These are phyloP conservation scores for Trypanosoma avium DNA, from an alignment of 208 protist genomes.

Conservation along the genomic window DNA sequence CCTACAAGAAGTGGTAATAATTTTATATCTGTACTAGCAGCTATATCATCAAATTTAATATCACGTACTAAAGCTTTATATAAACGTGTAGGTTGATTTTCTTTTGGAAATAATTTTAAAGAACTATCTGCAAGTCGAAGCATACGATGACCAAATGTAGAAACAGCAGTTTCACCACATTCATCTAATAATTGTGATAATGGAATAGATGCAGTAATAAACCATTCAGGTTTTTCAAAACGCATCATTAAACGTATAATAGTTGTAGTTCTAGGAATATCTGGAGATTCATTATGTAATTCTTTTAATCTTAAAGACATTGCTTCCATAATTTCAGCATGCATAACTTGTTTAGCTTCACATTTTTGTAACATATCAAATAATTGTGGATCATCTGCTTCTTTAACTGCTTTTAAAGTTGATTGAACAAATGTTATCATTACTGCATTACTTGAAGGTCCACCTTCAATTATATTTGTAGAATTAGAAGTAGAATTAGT, in stretches of 20 bases:
- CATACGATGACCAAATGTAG: conserved; percentile 25
- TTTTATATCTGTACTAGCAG: conserved; percentile 41
- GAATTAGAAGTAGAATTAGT: too few species aligned
- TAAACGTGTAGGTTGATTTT: conserved; percentile 36
- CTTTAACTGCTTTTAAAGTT: conserved; percentile 30
- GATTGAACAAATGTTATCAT: conserved; percentile 48
- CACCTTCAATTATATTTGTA: neutral
- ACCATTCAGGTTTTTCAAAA: conserved; percentile 33
- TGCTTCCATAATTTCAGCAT: conserved; percentile 53
- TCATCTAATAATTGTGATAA: conserved; percentile 22
- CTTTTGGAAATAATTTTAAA: conserved; percentile 39
- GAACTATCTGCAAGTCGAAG: conserved; percentile 37
- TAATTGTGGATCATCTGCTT: conserved; percentile 46
- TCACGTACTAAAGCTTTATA: conserved; percentile 46
- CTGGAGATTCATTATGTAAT: conserved; percentile 33
- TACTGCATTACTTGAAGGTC: conserved; percentile 23
- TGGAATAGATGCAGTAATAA: conserved; percentile 17
- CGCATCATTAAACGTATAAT: conserved; percentile 32
- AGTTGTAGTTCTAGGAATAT: conserved; percentile 20
- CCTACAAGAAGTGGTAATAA: conserved; percentile 41
- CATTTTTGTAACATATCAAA: conserved; percentile 67
- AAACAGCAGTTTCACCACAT: conserved; percentile 18
- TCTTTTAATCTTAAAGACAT: conserved; percentile 34
- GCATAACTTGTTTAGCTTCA: conserved; percentile 59
- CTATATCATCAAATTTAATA: conserved; percentile 48